These are phyloP conservation scores for Pythium diclinum DNA, from an alignment of 352 stramenopile species.

Conservation along the genomic window DNA sequence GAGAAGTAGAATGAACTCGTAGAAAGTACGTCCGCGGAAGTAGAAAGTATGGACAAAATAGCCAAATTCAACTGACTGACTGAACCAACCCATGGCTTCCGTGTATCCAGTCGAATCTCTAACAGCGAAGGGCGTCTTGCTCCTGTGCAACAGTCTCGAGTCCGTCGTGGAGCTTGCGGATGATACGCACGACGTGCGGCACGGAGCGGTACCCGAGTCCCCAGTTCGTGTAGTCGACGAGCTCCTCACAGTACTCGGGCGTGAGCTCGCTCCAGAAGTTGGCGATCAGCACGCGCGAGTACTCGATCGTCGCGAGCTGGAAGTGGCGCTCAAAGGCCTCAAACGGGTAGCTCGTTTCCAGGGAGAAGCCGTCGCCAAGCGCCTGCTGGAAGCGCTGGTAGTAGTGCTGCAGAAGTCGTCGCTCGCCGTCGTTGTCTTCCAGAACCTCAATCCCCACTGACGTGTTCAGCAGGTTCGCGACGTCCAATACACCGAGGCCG, in stretches of 20 bases:
- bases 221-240: constrained; percentile 54
- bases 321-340: constrained; percentile 54
- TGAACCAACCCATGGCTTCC: background rate
- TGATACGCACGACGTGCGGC: constrained; percentile 58
- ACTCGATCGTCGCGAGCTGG: constrained; percentile 58
- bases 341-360: constrained; percentile 39
- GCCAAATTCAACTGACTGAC: background rate
- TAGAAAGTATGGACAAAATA: background rate
- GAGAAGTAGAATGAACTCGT: constrained; percentile 4
- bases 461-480: constrained; percentile 69
- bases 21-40: background rate
- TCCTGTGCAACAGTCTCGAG: constrained; percentile 39
- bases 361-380: constrained; percentile 9
- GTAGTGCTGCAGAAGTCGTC: constrained; percentile 49
- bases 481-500: constrained; percentile 57
- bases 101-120: background rate
- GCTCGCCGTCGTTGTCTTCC: constrained; percentile 23
- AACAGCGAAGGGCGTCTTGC: constrained; percentile 6
- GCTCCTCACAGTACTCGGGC: constrained; percentile 36
- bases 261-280: constrained; percentile 63
- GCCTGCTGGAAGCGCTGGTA: constrained; percentile 36
- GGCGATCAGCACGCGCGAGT: constrained; percentile 55
- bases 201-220: constrained; percentile 68
- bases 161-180: constrained; percentile 40
- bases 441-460: constrained; percentile 56